Evolutionary conservation across 139 green algal species (phyloP).

Genomic region (Coccomyxa sp.): DNA sequence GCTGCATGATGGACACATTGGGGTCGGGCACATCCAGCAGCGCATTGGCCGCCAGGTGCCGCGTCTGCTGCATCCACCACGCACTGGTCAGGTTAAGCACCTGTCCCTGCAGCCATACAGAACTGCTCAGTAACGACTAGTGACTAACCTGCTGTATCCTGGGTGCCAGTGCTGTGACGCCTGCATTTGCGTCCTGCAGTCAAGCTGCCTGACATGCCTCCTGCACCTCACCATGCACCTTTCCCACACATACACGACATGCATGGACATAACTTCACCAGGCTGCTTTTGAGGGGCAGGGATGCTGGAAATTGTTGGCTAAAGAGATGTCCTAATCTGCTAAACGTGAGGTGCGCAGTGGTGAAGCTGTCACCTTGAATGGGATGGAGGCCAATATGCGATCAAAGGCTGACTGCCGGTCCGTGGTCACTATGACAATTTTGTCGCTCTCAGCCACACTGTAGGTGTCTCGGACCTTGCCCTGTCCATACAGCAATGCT

Average conservation of each 20-base stretch:
- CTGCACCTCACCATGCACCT: no score
- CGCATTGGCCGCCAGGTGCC: constrained; percentile 86
- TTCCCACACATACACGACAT: not conserved
- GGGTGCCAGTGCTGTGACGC: not conserved
- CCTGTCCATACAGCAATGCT: constrained; percentile 36
- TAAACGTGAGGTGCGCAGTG: not conserved
- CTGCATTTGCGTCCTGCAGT: no score
- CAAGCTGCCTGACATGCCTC: not conserved
- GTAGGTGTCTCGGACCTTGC: constrained; percentile 97
- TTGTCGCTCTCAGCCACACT: constrained; percentile 67
- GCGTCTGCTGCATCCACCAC: constrained; percentile 94
- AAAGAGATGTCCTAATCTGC: no score
- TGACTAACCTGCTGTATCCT: not conserved
- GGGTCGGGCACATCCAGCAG: constrained; percentile 80
- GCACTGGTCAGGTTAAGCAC: constrained; percentile 94
- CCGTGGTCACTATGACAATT: constrained; percentile 93
- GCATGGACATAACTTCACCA: not conserved
- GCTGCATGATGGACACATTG: constrained; percentile 91
- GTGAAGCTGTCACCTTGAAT: constrained; percentile 76
- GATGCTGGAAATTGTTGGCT: not conserved
- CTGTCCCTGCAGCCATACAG: constrained; percentile 37
- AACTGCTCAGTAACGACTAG: not conserved
- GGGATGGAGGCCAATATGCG: constrained; percentile 85
- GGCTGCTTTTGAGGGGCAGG: not conserved
- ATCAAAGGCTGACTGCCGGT: constrained; percentile 96